Evolutionary conservation across 805 yeast genomes (phyloP).

Genomic region (Hanseniaspora valbyensis): DNA sequence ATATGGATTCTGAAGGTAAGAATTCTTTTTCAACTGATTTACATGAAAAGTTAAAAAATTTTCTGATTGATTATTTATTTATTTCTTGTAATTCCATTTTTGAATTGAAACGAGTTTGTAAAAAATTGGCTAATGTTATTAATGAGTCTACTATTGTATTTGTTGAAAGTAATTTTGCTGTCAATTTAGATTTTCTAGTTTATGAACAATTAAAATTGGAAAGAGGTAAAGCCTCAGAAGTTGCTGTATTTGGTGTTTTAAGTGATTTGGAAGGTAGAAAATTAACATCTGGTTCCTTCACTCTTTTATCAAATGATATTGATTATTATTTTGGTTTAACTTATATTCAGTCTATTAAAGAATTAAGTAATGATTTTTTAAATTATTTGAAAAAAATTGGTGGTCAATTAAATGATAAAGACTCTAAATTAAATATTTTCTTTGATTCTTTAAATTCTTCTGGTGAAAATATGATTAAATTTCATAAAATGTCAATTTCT

Average conservation of each 20-base stretch:
- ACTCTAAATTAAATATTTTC: conserved; percentile 2
- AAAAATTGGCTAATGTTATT: conserved; percentile 19
- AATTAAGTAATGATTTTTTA: conserved; percentile 6
- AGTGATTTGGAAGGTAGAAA: conserved; percentile 28
- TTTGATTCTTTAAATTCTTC: conserved; percentile 18
- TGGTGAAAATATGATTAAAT: background rate
- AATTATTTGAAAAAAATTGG: conserved; percentile 16
- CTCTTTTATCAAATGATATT: conserved; percentile 24
- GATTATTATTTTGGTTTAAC: conserved; percentile 24
- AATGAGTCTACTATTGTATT: conserved; percentile 22
- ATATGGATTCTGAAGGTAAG: too few species aligned
- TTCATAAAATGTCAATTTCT: background rate
- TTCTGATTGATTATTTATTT: conserved; percentile 22
- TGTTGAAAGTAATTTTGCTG: conserved; percentile 27
- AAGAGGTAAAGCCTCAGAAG: conserved; percentile 15
- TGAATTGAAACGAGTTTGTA: conserved; percentile 20
- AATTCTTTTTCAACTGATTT: too few species aligned
- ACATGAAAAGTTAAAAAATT: background rate
- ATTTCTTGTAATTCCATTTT: conserved; percentile 25
- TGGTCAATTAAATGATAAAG: background rate
- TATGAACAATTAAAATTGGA: background rate
- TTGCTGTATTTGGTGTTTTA: conserved; percentile 22
- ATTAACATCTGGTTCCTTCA: conserved; percentile 27
- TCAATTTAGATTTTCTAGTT: conserved; percentile 24
- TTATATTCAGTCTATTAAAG: conserved; percentile 18